phyloP scores from a whole-genome alignment of 176 grass and related monocot genomes.

The Hyparrhenia diplandra region DNA sequence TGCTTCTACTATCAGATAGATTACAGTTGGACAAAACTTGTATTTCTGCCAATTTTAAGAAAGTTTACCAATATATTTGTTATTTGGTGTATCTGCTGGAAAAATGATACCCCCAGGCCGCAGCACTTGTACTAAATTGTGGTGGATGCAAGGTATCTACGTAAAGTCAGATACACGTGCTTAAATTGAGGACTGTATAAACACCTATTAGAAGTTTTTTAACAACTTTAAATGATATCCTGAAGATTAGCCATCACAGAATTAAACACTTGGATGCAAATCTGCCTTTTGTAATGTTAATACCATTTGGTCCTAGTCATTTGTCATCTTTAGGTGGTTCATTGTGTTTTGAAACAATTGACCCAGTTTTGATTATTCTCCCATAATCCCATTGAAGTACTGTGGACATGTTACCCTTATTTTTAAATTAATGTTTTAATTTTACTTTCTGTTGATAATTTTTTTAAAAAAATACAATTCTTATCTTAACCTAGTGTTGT shows the following conservation, averaged over 20 bases:
- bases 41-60: not conserved
- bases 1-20: not conserved
- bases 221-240: not conserved
- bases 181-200: not conserved
- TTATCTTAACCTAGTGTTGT: not conserved
- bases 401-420: not conserved
- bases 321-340: not conserved
- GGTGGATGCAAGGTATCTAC: not conserved
- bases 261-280: not conserved
- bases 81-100: not conserved
- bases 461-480: not conserved
- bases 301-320: not conserved
- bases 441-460: constrained; percentile 1
- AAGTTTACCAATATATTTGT: not conserved
- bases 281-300: not conserved
- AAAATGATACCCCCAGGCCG: not conserved
- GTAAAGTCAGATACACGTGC: not conserved
- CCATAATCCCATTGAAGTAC: not conserved
- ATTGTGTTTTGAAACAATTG: constrained; percentile 3
- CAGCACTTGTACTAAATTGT: not conserved
- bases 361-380: not conserved
- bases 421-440: not conserved
- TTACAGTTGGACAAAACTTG: not conserved
- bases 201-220: not conserved
- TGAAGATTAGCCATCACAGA: not conserved